Conservation (phyloP, 768 basidiomycete genomes). For the Sporobolomyces phaffii region DNA sequence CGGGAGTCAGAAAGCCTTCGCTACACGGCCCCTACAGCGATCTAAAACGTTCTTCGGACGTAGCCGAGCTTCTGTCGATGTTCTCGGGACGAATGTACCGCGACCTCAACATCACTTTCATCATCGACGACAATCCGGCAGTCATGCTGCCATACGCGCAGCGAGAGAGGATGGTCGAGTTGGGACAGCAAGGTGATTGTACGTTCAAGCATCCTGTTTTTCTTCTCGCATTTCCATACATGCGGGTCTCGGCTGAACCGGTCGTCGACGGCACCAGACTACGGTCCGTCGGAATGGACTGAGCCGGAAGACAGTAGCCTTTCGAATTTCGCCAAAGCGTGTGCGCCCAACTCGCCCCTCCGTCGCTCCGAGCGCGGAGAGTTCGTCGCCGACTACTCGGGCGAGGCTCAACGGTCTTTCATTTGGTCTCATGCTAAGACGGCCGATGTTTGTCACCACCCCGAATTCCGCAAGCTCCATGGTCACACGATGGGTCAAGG, state of each 20-base stretch:
- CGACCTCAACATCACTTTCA: conserved; percentile 40
- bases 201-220: background rate
- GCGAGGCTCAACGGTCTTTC: conserved; percentile 37
- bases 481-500: conserved; percentile 41
- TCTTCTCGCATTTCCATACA: no score
- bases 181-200: conserved; percentile 41
- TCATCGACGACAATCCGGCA: conserved; percentile 43
- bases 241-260: no score
- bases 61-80: conserved; percentile 36
- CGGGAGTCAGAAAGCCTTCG: conserved; percentile 20
- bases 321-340: conserved; percentile 42
- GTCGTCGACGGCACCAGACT: conserved; percentile 23
- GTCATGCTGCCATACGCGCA: conserved; percentile 41
- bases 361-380: conserved; percentile 41
- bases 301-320: conserved; percentile 37
- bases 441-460: conserved; percentile 42
- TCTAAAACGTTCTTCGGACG: conserved; percentile 41
- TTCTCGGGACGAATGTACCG: conserved; percentile 38
- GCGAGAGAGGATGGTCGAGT: conserved; percentile 40
- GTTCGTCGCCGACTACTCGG: conserved; percentile 29
- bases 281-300: conserved; percentile 40
- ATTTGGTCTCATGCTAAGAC: conserved; percentile 39
- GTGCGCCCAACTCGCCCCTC: conserved; percentile 41
- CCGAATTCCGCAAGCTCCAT: conserved; percentile 40
- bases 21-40: conserved; percentile 36